phyloP scores from a whole-genome alignment of 257 asterid species.

The Solanum etuberosum region DNA sequence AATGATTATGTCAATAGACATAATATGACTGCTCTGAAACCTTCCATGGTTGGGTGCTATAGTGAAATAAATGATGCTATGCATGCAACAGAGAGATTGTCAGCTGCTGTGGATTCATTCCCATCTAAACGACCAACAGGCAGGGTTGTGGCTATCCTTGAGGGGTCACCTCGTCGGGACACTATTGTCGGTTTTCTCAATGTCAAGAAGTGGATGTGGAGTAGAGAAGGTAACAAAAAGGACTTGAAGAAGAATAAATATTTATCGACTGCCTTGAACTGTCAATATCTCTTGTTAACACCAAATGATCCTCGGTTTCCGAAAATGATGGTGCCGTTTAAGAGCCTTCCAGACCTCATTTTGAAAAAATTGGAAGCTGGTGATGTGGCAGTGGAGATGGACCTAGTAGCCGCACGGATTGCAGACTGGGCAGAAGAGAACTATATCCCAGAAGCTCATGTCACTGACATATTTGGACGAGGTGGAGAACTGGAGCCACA shows the following conservation, averaged over 20 bases:
- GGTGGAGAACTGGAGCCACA: conserved; percentile 71
- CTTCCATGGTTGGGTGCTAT: conserved; percentile 6
- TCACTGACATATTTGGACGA: conserved; percentile 54
- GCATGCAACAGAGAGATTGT: conserved; percentile 36
- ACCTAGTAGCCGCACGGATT: conserved; percentile 62
- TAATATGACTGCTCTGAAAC: conserved; percentile 10
- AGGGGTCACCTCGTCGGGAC: conserved; percentile 49
- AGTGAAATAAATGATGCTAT: conserved; percentile 11
- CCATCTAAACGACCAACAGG: conserved; percentile 91
- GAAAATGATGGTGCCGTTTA: conserved; percentile 51
- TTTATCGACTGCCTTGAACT: conserved; percentile 12
- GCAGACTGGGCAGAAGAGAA: conserved; percentile 72
- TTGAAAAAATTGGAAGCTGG: conserved; percentile 50
- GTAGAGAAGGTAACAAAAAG: conserved; percentile 37
- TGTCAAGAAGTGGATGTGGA: conserved; percentile 51
- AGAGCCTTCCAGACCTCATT: conserved; percentile 42
- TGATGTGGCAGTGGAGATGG: conserved; percentile 56
- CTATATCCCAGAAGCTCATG: conserved; percentile 51
- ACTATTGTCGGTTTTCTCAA: conserved; percentile 57
- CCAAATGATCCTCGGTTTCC: conserved; percentile 74
- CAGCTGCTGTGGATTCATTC: conserved; percentile 22
- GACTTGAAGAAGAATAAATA: conserved; percentile 39
- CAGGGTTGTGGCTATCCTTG: conserved; percentile 59
- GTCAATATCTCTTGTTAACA: conserved; percentile 39
- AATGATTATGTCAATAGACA: conserved; percentile 11